Evolutionary conservation across 2,329 filamentous ascomycete genomes (phyloP).

Genomic region (Fusarium sp.): DNA sequence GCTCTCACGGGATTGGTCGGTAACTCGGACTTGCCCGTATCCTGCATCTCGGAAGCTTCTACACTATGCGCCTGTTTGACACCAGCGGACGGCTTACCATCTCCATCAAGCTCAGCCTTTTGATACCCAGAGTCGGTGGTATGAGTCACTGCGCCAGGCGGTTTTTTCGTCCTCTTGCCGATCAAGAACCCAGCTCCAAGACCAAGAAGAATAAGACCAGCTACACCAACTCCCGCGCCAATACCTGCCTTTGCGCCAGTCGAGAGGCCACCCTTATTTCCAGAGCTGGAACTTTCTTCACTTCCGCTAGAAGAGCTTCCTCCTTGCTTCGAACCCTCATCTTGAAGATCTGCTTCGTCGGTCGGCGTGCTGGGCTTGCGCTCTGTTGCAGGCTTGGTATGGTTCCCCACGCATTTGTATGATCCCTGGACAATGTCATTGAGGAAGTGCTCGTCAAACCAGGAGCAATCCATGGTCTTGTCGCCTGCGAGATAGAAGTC

Average conservation of each 20-base stretch:
- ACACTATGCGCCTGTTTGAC: not conserved
- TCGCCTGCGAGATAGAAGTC: fast-evolving
- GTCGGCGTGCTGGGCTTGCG: not conserved
- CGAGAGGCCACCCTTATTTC: fast-evolving
- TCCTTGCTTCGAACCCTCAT: fast-evolving
- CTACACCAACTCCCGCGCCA: not conserved
- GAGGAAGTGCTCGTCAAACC: not conserved
- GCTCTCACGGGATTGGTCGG: fast-evolving
- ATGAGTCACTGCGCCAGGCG: fast-evolving
- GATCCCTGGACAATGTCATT: not conserved
- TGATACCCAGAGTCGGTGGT: not conserved
- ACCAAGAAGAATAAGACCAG: not conserved
- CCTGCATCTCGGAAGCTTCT: not conserved
- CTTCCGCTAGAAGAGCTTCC: fast-evolving
- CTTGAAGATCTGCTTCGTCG: not conserved
- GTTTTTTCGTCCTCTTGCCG: not conserved
- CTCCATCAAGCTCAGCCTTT: not conserved
- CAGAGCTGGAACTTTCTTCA: fast-evolving
- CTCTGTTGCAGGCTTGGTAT: not conserved
- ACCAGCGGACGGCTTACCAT: fast-evolving
- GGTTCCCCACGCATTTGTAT: not conserved
- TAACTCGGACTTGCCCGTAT: not conserved
- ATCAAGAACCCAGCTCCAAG: not conserved
- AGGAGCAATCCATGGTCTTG: not conserved
- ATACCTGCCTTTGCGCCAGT: not conserved